Evolutionary conservation across 2,329 filamentous ascomycete species (phyloP).

Genomic region (Fusarium keratoplasticum): DNA sequence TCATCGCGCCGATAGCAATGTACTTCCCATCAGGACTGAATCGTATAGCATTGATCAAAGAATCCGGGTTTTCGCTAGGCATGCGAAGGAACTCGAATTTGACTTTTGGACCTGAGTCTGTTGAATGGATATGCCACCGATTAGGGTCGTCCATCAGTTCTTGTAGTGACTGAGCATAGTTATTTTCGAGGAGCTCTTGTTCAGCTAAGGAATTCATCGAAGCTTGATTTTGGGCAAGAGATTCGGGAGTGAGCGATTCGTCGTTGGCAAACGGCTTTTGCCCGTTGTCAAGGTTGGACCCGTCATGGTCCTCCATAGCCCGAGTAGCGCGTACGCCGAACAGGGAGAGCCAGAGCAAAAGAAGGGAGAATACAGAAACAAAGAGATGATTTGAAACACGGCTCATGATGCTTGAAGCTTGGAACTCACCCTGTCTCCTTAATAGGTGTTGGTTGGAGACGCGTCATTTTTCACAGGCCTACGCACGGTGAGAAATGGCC

Average conservation of each 20-base stretch:
- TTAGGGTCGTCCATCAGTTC: neutral
- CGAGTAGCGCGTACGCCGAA: neutral
- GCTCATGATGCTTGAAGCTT: neutral
- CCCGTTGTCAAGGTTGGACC: neutral
- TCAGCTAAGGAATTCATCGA: neutral
- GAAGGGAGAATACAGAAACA: neutral
- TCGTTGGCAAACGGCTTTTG: neutral
- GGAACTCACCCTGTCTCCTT: neutral
- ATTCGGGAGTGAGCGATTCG: neutral
- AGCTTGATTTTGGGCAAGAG: neutral
- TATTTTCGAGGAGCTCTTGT: neutral
- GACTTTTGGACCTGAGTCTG: neutral
- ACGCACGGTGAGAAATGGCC: neutral
- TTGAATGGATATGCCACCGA: neutral
- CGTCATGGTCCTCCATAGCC: neutral
- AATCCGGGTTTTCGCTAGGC: neutral
- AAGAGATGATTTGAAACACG: neutral
- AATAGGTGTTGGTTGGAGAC: neutral
- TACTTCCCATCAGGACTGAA: neutral
- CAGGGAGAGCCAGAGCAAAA: neutral
- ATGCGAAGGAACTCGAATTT: neutral
- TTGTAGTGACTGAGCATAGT: neutral
- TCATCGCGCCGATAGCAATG: neutral
- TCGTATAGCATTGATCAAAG: neutral
- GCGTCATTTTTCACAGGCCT: neutral